Evolutionary conservation across 495 filamentous ascomycete species (phyloP).

Genomic region (Rhizodiscina lignyota): DNA sequence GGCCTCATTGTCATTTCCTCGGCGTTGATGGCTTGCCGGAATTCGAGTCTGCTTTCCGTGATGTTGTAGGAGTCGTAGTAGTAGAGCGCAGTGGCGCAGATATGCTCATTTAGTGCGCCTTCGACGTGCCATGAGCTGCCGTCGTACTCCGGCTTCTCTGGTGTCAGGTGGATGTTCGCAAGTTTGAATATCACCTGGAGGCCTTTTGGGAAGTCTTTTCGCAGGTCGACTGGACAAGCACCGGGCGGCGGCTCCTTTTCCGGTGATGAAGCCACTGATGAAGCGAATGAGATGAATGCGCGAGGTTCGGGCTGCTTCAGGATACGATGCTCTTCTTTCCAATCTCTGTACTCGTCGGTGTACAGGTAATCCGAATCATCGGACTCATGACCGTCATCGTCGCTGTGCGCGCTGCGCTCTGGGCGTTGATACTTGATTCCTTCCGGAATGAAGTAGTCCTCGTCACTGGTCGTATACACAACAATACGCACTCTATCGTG

Average conservation of each 20-base stretch:
- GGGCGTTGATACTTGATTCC: slow-evolving; percentile 1
- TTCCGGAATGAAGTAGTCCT: slow-evolving; percentile 1
- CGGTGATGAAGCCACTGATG: no score
- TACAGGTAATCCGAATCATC: slow-evolving; percentile 9
- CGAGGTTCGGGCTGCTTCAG: slow-evolving; percentile 21
- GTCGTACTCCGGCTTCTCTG: slow-evolving; percentile 32
- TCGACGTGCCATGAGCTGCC: slow-evolving; percentile 29
- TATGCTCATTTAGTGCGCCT: slow-evolving; percentile 20
- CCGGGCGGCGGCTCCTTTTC: background rate
- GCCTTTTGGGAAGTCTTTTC: slow-evolving; percentile 17
- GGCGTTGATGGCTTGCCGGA: slow-evolving; percentile 24
- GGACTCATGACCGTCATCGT: slow-evolving; percentile 3
- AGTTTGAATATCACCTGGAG: slow-evolving; percentile 50
- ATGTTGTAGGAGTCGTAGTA: slow-evolving; percentile 44
- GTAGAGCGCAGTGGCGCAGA: slow-evolving; percentile 16
- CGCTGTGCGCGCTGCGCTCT: slow-evolving; percentile 11
- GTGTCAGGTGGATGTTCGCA: slow-evolving; percentile 41
- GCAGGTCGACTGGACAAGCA: slow-evolving; percentile 13
- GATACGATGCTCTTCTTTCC: slow-evolving; percentile 4
- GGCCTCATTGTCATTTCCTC: background rate
- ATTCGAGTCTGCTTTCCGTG: slow-evolving; percentile 32
- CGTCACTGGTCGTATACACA: no score
- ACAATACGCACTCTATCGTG: background rate
- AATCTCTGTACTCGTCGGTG: slow-evolving; percentile 6
- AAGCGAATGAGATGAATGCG: slow-evolving; percentile 9